Conservation (phyloP, 768 basidiomycete genomes). For the Calocybe gangraenosa region DNA sequence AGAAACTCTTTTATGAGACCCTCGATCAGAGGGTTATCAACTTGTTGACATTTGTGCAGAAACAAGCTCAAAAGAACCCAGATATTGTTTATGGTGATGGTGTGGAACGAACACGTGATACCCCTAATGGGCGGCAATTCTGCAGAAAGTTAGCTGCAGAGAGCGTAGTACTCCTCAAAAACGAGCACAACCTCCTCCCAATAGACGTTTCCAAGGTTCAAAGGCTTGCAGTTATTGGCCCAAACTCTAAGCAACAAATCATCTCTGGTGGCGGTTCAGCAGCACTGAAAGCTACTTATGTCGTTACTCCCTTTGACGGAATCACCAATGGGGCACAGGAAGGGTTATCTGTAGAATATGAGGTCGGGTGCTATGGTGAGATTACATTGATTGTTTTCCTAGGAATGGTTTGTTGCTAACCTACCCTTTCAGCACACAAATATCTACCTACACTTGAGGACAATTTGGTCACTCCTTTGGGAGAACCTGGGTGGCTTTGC, state of each 20-base stretch:
- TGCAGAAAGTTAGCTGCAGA: conserved; percentile 55
- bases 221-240: conserved; percentile 62
- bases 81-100: conserved; percentile 63
- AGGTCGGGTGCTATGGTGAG: conserved; percentile 63
- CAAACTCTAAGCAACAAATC: conserved; percentile 60
- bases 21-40: conserved; percentile 48
- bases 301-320: conserved; percentile 61
- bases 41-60: conserved; percentile 54
- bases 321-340: conserved; percentile 45
- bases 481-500: conserved; percentile 59
- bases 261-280: conserved; percentile 80
- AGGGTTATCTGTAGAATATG: conserved; percentile 47
- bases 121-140: conserved; percentile 46
- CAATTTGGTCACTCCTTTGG: conserved; percentile 44
- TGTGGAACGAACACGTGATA: conserved; percentile 50
- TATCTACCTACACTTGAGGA: conserved; percentile 69
- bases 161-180: conserved; percentile 66
- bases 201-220: conserved; percentile 32
- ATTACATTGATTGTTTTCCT: conserved; percentile 1
- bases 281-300: conserved; percentile 64
- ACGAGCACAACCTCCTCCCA: conserved; percentile 53
- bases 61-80: conserved; percentile 48
- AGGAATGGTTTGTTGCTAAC: conserved; percentile 1
- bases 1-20: conserved; percentile 45
- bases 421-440: conserved; percentile 46